Base-by-base conservation (phyloP, 805 yeast species). In the Teunomyces panamensis region DNA sequence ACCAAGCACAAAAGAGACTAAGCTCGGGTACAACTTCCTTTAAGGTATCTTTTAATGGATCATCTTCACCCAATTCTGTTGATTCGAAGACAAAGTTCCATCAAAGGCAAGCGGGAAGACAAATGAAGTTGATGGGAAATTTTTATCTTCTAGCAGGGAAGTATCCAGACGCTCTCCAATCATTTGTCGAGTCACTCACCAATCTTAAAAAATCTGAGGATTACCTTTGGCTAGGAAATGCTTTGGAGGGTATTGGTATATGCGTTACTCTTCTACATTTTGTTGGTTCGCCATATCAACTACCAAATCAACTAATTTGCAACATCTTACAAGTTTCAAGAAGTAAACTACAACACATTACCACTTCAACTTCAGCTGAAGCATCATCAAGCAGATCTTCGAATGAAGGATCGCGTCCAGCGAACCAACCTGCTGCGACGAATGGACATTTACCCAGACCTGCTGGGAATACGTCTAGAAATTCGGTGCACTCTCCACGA, bases 161-260 rank as follows among this genome's bases (percentile, higher is more conserved):
- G 45, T 75, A 85, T 39, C 62, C 74, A 11, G 87, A 83, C 48
- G 95, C 97, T 0, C 61, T 91, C 46, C 71, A 75, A 20, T 81
- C 83, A 49, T 84, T 90, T 56, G 78, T 84, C n/a, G 96, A 90
- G 35, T 84, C 97, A 0, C 74, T 85, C 1, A 57, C 70, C 2
- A 67, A 77, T 20, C 66, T 89, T 46, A 81, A 80, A 50, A 73
- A 79, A 9, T 73, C 84, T 2, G 81, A 81, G 44, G 99, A 94
- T 62, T 78, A 79, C 56, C 68, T 94, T 7, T 94, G 98, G 98
- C 73, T 89, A 10, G 98, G 85, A 0, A 84, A 92, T 27, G 82
- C 96, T 0, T 62, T 92, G n/a, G 97, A 90, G 56, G 89, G 91
- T 0, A 68, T 90, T 9, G 86, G 85, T 0, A 81, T 88, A 0